Evolutionary conservation across 2,329 filamentous ascomycete species (phyloP), one percentile per base, ranked within the genome.

Genomic region (Ceratocystis albifundus): DNA sequence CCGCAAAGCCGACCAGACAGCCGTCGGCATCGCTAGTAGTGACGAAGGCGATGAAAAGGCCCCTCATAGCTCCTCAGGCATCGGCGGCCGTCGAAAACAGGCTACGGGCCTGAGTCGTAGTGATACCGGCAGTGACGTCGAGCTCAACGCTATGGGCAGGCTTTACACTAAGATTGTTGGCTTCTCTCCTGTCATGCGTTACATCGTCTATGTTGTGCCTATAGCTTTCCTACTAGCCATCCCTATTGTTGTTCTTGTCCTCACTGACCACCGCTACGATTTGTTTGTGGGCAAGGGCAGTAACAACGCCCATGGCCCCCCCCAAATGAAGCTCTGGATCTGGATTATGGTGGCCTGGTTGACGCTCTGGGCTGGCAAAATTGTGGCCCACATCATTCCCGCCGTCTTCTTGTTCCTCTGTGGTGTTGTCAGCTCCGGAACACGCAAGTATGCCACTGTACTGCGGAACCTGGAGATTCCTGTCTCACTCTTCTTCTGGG

Each of bases 341-440:
- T 88, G 86, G 87, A 80, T 89, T 70, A 83, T 88, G 72, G 78
- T 87, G 64, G 79, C 86, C 45, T 89, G 87, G 87, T 75, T 86
- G 48, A 79, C 81, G 7, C 78, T 88, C 10, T 89, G 87, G 87
- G 77, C 79, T 20, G 84, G 82, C 70, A 89, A 89, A 75, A 75
- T 88, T 55, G 78, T 84, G 10, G 83, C 86, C 15, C 83, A 84
- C 73, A 72, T 82, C 17, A 72, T 88, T 2, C 86, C 87, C 0
- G 74, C 77, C 48, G 69, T 83, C 64, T 89, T 89, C 74, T 85
- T 88, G 79, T 86, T 87, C 71, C 81, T 88, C 70, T 83, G 81
- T 69, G 87, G 87, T 66, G 83, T 89, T 36, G 81, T 89, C 72
- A 88, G 84, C 73, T 82, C 83, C 15, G 86, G 86, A 61, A 87